phyloP scores from a whole-genome alignment of 441 rosid genomes.

The Erysimum cheiri region DNA sequence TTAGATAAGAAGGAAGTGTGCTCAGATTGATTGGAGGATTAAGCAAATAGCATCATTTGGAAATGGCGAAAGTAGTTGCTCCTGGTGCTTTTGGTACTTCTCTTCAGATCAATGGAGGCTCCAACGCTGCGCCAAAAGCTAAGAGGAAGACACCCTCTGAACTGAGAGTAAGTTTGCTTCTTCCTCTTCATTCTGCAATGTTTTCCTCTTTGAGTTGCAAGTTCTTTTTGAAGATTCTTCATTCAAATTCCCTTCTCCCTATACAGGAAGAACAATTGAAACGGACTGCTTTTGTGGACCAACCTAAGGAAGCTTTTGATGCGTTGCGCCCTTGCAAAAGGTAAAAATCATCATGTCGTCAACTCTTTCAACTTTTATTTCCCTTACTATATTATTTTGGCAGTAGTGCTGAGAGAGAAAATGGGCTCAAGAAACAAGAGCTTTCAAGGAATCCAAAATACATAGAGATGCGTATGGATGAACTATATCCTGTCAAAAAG shows the following conservation, averaged over 20 bases:
- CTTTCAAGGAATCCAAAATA: slow-evolving; percentile 62
- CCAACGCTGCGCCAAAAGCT: slow-evolving; percentile 49
- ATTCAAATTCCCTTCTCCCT: slow-evolving; percentile 23
- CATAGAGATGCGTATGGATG: slow-evolving; percentile 73
- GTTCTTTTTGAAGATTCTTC: slow-evolving; percentile 11
- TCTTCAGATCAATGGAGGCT: slow-evolving; percentile 57
- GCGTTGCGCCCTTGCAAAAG: slow-evolving; percentile 50
- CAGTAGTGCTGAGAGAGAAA: slow-evolving; percentile 45
- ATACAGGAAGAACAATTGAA: slow-evolving; percentile 89
- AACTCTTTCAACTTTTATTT: slow-evolving; percentile 5
- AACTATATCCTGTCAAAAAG: slow-evolving; percentile 81
- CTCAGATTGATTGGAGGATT: slow-evolving; percentile 17
- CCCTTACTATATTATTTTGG: slow-evolving; percentile 41
- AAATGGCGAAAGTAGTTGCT: slow-evolving; percentile 78
- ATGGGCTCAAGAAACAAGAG: slow-evolving; percentile 61
- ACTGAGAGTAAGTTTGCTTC: slow-evolving; percentile 60
- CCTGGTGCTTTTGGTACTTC: slow-evolving; percentile 53
- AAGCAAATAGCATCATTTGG: slow-evolving; percentile 19
- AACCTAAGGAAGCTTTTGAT: slow-evolving; percentile 57
- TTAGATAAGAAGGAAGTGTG: not conserved
- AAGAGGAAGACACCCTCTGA: slow-evolving; percentile 82
- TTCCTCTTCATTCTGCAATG: not conserved
- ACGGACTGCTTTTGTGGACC: slow-evolving; percentile 56
- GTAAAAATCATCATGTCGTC: slow-evolving; percentile 41
- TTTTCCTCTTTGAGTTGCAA: not conserved